Conservation (phyloP, 441 rosid genomes). For the Mallotus japonicus region DNA sequence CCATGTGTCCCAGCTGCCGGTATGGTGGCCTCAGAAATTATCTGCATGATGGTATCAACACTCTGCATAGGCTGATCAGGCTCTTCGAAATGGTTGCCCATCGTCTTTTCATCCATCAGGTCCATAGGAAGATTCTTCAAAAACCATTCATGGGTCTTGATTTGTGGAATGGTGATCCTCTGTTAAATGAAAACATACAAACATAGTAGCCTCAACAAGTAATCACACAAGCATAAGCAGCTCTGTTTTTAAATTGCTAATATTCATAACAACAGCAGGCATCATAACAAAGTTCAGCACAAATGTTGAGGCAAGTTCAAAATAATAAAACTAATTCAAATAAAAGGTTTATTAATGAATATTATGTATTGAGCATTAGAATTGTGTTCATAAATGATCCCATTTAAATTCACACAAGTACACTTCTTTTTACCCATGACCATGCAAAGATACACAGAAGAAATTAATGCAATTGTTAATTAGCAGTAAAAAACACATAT, state of each 20-base stretch:
- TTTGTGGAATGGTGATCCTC: conserved; percentile 86
- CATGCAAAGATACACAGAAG: no score
- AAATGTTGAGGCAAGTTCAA: neutral
- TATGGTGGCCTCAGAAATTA: conserved; percentile 84
- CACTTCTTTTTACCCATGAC: neutral
- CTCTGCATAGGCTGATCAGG: conserved; percentile 85
- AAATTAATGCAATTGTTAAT: no score
- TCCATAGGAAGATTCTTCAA: conserved; percentile 83
- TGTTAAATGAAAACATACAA: conserved; percentile 30
- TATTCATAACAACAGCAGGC: neutral
- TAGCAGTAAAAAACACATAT: no score
- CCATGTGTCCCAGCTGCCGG: conserved; percentile 69
- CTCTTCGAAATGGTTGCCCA: conserved; percentile 70
- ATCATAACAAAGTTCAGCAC: neutral
- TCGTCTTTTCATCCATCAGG: conserved; percentile 65
- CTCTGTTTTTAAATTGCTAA: neutral
- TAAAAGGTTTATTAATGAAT: neutral
- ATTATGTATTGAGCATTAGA: neutral
- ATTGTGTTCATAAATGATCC: neutral
- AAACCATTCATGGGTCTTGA: conserved; percentile 89
- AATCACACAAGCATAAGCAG: neutral
- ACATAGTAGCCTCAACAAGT: conserved; percentile 1
- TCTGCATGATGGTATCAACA: conserved; percentile 90
- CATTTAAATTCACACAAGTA: neutral
- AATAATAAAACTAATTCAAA: neutral